Percentiles rank a stretch among this genome's conserved stretches.
These are phyloP conservation scores for Thielaviopsis ethacetica DNA, from an alignment of 2,329 filamentous ascomycete species.

Conservation along the genomic window DNA sequence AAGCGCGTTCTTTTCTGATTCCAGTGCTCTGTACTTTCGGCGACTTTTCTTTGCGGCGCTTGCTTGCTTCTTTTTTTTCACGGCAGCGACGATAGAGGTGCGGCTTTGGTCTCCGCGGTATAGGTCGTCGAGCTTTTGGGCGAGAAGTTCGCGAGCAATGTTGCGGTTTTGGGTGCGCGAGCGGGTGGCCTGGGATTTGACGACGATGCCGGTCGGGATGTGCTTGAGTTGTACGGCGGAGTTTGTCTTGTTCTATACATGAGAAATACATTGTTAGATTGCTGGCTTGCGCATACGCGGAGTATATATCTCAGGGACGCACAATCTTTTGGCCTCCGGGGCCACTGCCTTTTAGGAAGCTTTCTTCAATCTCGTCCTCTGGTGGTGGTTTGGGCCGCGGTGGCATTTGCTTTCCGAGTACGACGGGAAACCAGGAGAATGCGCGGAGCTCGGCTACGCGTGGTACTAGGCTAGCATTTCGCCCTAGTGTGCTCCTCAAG, in stretches of 20 bases:
- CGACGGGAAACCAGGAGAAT: background rate
- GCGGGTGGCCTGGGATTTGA: conserved; percentile 87
- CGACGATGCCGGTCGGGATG: conserved; percentile 73
- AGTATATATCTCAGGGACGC: conserved; percentile 15
- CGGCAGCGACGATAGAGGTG: conserved; percentile 43
- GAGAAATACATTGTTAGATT: conserved; percentile 1
- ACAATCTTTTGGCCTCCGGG: conserved; percentile 95
- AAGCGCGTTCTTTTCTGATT: conserved; percentile 27
- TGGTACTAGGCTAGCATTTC: too few relatives aligned
- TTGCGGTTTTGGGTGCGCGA: conserved; percentile 77
- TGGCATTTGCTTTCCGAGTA: conserved; percentile 48
- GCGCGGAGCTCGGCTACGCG: background rate
- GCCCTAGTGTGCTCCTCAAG: background rate
- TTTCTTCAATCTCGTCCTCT: conserved; percentile 66
- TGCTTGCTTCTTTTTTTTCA: conserved; percentile 51
- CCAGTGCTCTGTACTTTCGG: conserved; percentile 56
- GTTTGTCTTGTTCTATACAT: conserved; percentile 79
- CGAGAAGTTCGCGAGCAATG: conserved; percentile 62
- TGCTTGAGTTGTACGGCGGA: conserved; percentile 90
- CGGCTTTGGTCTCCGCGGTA: conserved; percentile 56
- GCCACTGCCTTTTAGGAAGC: conserved; percentile 78
- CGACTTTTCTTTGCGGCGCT: conserved; percentile 69
- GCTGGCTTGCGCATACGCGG: conserved; percentile 6
- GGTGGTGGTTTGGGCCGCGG: conserved; percentile 56
- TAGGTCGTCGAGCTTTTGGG: conserved; percentile 55